A percentile compares a stretch with the other conserved stretches of the same genome.
Evolutionary conservation across 2,329 filamentous ascomycete species (phyloP).

Genomic region (Fusarium compactum): DNA sequence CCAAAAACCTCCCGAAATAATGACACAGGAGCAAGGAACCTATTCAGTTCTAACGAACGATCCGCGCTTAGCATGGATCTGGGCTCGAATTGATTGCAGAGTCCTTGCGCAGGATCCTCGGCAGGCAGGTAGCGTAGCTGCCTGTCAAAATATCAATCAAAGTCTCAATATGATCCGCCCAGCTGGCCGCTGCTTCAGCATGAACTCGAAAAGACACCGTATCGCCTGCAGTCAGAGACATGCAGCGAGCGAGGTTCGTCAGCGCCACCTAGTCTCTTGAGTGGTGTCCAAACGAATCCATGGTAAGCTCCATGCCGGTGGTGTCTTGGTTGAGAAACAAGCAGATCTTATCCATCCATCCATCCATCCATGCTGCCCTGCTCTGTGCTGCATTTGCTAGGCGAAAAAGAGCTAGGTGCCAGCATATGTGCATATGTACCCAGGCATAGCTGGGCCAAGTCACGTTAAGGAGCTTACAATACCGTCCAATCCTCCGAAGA

Average conservation of each 20-base stretch:
- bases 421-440: not conserved
- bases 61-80: not conserved
- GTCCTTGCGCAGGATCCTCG: constrained; percentile 14
- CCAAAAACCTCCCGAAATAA: constrained; percentile 1
- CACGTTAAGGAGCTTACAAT: not conserved
- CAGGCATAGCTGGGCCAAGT: not conserved
- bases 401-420: not conserved
- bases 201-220: constrained; percentile 6
- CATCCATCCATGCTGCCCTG: not conserved
- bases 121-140: constrained; percentile 11
- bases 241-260: constrained; percentile 9
- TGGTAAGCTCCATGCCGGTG: constrained; percentile 21
- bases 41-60: constrained; percentile 5
- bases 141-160: constrained; percentile 13
- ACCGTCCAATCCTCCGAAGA: not conserved
- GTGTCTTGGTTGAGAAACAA: constrained; percentile 13
- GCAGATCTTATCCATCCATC: not conserved
- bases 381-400: not conserved
- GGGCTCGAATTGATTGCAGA: constrained; percentile 5
- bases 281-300: constrained; percentile 7
- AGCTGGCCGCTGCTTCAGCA: not conserved
- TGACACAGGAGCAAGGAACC: not conserved
- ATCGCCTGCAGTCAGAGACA: constrained; percentile 25
- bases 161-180: constrained; percentile 4
- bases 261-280: constrained; percentile 2